These are phyloP conservation scores for Metschnikowia cerradonensis DNA, from an alignment of 805 yeast genomes.

Conservation along the genomic window DNA sequence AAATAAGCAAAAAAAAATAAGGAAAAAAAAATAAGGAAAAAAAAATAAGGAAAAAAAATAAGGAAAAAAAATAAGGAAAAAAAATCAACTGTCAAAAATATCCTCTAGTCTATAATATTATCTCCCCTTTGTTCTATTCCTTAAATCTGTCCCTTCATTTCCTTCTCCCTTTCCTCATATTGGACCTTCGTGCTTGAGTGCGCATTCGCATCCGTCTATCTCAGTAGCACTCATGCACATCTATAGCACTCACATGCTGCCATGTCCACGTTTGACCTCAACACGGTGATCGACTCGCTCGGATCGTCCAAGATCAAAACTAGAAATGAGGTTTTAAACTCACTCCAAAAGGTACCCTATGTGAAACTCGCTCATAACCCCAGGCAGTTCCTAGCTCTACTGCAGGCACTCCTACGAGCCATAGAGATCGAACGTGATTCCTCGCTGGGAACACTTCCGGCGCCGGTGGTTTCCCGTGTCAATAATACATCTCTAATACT, in stretches of 20 bases:
- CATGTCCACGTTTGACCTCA: conserved; percentile 17
- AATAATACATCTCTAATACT: conserved; percentile 30
- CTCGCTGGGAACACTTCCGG: conserved; percentile 23
- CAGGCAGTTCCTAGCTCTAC: conserved; percentile 22
- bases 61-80: too few relatives aligned
- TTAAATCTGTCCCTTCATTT: too few relatives aligned
- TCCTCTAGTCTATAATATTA: too few relatives aligned
- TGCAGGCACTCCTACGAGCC: conserved; percentile 24
- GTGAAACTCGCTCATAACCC: conserved; percentile 18
- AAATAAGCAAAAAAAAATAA: too few relatives aligned
- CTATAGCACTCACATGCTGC: background rate
- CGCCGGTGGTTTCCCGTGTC: conserved; percentile 26
- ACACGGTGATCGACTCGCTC: conserved; percentile 13
- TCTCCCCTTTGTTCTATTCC: too few relatives aligned
- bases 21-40: too few relatives aligned
- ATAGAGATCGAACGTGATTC: conserved; percentile 34
- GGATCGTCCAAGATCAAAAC: conserved; percentile 11
- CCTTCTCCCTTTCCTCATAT: too few relatives aligned
- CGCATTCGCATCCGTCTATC: background rate
- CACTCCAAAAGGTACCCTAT: conserved; percentile 8
- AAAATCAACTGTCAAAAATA: too few relatives aligned
- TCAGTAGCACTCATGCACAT: background rate
- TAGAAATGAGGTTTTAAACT: conserved; percentile 15
- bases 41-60: too few relatives aligned
- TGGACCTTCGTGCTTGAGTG: background rate